Evolutionary conservation across 192 early-diverging fungal species (phyloP).

Genomic region (Backusella psychrophila): DNA sequence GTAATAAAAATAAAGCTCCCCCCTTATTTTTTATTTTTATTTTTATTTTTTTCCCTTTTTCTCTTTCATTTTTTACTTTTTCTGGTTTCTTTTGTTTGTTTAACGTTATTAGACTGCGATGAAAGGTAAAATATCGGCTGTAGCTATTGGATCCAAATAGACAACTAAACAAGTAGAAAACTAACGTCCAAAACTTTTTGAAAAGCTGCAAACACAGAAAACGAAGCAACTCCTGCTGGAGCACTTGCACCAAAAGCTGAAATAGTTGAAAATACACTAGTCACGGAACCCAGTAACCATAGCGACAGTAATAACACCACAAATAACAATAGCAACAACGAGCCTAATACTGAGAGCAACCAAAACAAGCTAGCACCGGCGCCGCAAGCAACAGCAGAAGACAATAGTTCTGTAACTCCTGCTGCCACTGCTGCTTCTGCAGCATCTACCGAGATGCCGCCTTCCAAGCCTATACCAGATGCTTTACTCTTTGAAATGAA

Average conservation of each 20-base stretch:
- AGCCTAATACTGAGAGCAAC: background rate
- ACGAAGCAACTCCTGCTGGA: conserved; percentile 3
- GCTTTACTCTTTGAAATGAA: conserved; percentile 1
- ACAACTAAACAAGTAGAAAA: background rate
- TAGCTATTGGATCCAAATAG: background rate
- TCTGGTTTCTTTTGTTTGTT: background rate
- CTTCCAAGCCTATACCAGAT: background rate
- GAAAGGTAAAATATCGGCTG: background rate
- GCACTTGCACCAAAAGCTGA: conserved; percentile 4
- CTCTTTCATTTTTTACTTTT: background rate
- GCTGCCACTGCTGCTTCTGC: background rate
- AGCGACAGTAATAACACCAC: background rate
- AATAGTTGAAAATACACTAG: background rate
- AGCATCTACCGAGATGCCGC: conserved; percentile 4
- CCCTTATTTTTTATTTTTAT: background rate
- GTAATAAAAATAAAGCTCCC: conserved; percentile 1
- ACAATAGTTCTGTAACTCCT: background rate
- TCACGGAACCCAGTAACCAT: background rate
- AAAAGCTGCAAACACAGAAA: conserved; percentile 2
- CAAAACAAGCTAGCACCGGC: background rate
- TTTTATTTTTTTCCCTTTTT: background rate
- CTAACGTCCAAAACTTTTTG: background rate
- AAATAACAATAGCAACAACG: background rate
- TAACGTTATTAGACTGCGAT: background rate
- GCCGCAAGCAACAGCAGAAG: background rate